Percentiles rank a stretch among this genome's conserved stretches.
These are phyloP conservation scores for Mariannaea elegans DNA, from an alignment of 2,329 filamentous ascomycete genomes.

Conservation along the genomic window DNA sequence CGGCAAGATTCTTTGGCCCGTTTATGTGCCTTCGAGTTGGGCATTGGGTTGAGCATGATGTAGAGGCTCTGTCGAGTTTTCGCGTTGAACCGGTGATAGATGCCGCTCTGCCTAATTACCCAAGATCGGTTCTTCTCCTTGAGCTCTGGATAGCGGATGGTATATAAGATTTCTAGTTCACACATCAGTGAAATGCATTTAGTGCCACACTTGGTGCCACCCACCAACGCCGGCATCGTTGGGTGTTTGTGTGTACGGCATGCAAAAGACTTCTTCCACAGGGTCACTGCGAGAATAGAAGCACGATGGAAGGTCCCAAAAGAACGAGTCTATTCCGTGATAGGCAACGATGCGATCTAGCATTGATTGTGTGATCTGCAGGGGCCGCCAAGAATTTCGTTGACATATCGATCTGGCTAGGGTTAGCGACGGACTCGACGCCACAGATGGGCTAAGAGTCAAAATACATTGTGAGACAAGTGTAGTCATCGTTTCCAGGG, in stretches of 20 bases:
- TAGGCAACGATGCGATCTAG: not conserved
- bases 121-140: not conserved
- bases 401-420: constrained; percentile 4
- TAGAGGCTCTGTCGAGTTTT: not conserved
- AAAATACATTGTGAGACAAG: constrained; percentile 1
- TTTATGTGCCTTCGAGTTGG: not conserved
- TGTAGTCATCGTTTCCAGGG: not conserved
- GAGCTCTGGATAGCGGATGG: not conserved
- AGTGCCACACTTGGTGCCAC: not conserved
- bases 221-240: not conserved
- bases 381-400: not conserved
- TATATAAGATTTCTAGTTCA: not conserved
- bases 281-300: not conserved
- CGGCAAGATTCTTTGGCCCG: not conserved
- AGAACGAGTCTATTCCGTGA: not conserved
- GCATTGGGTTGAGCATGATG: not conserved
- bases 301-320: constrained; percentile 3
- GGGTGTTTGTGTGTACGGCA: not conserved
- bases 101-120: constrained; percentile 3
- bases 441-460: not conserved
- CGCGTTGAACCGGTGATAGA: not conserved
- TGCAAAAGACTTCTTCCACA: not conserved
- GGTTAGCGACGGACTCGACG: not conserved
- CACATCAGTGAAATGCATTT: too few relatives aligned
- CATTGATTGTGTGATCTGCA: constrained; percentile 3